These are phyloP conservation scores for Trichoderma endophyticum DNA, from an alignment of 2,329 filamentous ascomycete species.

Conservation along the genomic window DNA sequence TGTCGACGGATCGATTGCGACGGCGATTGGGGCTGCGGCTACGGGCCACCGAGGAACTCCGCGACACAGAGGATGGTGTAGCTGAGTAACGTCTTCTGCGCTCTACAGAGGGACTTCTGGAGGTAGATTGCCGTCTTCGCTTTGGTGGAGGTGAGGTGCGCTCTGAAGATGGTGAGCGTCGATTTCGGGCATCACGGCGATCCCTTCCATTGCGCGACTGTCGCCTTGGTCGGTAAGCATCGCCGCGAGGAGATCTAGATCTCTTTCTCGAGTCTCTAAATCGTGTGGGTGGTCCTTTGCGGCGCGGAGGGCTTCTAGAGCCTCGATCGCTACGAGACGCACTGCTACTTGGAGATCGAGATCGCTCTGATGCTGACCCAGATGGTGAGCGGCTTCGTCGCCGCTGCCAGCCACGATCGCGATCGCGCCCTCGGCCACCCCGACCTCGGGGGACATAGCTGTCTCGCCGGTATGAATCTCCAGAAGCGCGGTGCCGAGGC, in stretches of 20 bases:
- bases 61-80: conserved; percentile 41
- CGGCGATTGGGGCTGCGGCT: conserved; percentile 28
- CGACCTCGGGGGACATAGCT: conserved; percentile 52
- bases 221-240: conserved; percentile 28
- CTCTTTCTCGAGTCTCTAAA: conserved; percentile 37
- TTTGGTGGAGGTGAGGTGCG: conserved; percentile 46
- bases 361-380: conserved; percentile 30
- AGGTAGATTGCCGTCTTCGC: conserved; percentile 49
- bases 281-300: conserved; percentile 34
- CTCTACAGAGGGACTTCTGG: conserved; percentile 45
- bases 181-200: conserved; percentile 23
- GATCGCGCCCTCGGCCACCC: conserved; percentile 38
- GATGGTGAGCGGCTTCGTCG: conserved; percentile 36
- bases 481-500: conserved; percentile 41
- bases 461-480: conserved; percentile 48
- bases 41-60: conserved; percentile 35
- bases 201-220: conserved; percentile 25
- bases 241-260: conserved; percentile 36
- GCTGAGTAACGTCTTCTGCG: conserved; percentile 37
- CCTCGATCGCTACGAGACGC: conserved; percentile 31
- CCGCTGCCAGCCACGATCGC: conserved; percentile 42
- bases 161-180: conserved; percentile 36
- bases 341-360: conserved; percentile 35
- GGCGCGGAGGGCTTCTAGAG: conserved; percentile 34
- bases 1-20: conserved; percentile 20